Evolutionary conservation across 2,329 filamentous ascomycete genomes (phyloP).

Genomic region (Ophiostoma ips): DNA sequence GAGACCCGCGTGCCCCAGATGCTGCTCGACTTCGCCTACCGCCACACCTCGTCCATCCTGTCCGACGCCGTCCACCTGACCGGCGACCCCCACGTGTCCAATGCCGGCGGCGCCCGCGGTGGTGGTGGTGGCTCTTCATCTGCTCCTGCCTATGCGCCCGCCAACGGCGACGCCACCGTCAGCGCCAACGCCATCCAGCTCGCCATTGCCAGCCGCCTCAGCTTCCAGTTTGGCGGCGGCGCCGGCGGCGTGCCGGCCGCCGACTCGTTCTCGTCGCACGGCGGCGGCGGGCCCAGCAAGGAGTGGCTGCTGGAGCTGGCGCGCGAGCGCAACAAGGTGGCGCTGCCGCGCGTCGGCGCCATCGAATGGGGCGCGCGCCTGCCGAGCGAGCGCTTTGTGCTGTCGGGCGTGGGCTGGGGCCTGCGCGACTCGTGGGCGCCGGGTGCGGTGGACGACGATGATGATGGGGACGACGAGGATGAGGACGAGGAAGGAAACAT

Average conservation of each 20-base stretch:
- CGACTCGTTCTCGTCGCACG: neutral
- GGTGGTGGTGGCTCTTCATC: slow-evolving; percentile 24
- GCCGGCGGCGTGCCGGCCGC: slow-evolving; percentile 29
- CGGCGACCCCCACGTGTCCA: slow-evolving; percentile 51
- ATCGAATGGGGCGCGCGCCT: slow-evolving; percentile 55
- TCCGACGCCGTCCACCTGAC: slow-evolving; percentile 56
- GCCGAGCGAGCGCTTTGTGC: slow-evolving; percentile 54
- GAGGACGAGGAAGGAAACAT: slow-evolving; percentile 30
- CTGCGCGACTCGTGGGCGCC: slow-evolving; percentile 43
- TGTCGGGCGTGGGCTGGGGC: slow-evolving; percentile 52
- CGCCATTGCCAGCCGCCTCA: slow-evolving; percentile 55
- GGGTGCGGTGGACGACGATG: slow-evolving; percentile 28
- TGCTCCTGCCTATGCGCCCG: slow-evolving; percentile 26
- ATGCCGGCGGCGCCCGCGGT: slow-evolving; percentile 39
- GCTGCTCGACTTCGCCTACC: slow-evolving; percentile 76
- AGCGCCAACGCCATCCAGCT: slow-evolving; percentile 54
- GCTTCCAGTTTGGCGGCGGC: slow-evolving; percentile 52
- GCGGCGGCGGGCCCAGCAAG: slow-evolving; percentile 42
- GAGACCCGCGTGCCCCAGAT: slow-evolving; percentile 71
- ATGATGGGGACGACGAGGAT: slow-evolving; percentile 30
- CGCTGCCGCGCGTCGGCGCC: slow-evolving; percentile 46
- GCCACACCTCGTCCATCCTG: slow-evolving; percentile 60
- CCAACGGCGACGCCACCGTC: slow-evolving; percentile 40
- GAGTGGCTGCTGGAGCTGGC: slow-evolving; percentile 69
- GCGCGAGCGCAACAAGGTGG: slow-evolving; percentile 52